Evolutionary conservation across 2,329 filamentous ascomycete species (phyloP), one percentile per base, ranked within the genome.

Genomic region (Aaosphaeria pasadenensis): DNA sequence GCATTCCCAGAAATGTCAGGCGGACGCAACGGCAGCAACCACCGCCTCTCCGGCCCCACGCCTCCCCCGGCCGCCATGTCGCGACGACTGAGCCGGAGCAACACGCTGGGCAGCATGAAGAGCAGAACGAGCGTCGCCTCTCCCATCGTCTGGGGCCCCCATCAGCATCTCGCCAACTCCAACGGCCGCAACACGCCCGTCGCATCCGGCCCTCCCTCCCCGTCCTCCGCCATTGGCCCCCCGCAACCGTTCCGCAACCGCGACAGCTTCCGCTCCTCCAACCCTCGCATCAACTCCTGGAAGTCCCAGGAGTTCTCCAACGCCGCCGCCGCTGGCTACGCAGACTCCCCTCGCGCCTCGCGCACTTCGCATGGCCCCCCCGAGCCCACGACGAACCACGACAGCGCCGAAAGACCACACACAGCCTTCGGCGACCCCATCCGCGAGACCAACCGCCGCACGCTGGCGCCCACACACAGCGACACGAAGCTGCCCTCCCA

Each of bases 61-160:
- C n/a, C 45, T 35, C 45, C 50, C 6, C 50, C 50, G 31, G 43
- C 48, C 24, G 43, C 44, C 11, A 30, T 39, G 7, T 43, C 38
- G 5, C 32, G 30, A 28, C 39, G 17, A 30, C 13, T 36, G 11
- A 48, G 44, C 43, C 40, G 52, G 5, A 46, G 38, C 4, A 53
- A 51, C 45, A 55, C 52, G 6, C 41, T 55, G 9, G 47, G 45
- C 33, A 45, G 49, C 33, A 43, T 54, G n/a, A 43, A 43, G 3
- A 52, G 45, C 47, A 52, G 48, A 35, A 44, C 45, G 11, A 43
- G 24, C 33, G 33, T 46, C 5, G 40, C 44, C n/a, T 39, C 45
- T 2, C 54, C 52, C 1, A 48, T 55, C 11, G 55, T 50, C 5
- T 55, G 53, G 55, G 55, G 55, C 30, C 55, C 55, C 5, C 55